These are phyloP conservation scores for Eryngium alpinum DNA, from an alignment of 140 eudicot species.

Conservation along the genomic window DNA sequence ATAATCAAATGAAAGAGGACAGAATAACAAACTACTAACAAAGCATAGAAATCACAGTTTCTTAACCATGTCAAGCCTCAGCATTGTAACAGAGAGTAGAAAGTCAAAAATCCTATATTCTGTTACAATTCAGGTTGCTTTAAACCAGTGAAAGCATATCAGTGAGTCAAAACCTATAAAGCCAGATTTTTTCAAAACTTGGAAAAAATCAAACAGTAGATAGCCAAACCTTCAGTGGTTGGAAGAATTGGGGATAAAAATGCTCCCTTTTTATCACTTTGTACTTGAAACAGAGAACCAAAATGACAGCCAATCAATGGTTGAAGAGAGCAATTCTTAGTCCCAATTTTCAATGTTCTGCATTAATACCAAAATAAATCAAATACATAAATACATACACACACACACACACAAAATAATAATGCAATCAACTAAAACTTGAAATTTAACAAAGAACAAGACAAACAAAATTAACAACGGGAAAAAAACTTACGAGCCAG, in stretches of 20 bases:
- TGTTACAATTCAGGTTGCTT: not conserved
- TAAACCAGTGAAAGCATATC: not conserved
- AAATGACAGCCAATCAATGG: slow-evolving; percentile 86
- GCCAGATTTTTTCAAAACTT: not conserved
- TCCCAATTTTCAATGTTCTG: slow-evolving; percentile 80
- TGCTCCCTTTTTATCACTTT: slow-evolving; percentile 57
- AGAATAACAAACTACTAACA: too few relatives aligned
- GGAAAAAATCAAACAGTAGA: not conserved
- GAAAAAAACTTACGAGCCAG: slow-evolving; percentile 54
- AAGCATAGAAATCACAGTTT: not conserved
- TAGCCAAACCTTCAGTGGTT: slow-evolving; percentile 40
- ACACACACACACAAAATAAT: not conserved
- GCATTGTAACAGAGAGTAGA: too few relatives aligned
- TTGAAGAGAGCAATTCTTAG: slow-evolving; percentile 60
- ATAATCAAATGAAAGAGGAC: too few relatives aligned
- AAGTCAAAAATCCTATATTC: not conserved
- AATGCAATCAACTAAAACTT: too few relatives aligned
- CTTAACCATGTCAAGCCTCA: not conserved
- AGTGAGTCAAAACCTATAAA: not conserved
- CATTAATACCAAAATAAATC: slow-evolving; percentile 5
- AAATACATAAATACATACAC: not conserved
- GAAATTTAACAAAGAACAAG: too few relatives aligned
- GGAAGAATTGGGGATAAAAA: slow-evolving; percentile 46
- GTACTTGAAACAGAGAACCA: slow-evolving; percentile 74
- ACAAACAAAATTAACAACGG: not conserved